Conservation (phyloP, 129 eudicot genomes). For the Tagetes patula region DNA sequence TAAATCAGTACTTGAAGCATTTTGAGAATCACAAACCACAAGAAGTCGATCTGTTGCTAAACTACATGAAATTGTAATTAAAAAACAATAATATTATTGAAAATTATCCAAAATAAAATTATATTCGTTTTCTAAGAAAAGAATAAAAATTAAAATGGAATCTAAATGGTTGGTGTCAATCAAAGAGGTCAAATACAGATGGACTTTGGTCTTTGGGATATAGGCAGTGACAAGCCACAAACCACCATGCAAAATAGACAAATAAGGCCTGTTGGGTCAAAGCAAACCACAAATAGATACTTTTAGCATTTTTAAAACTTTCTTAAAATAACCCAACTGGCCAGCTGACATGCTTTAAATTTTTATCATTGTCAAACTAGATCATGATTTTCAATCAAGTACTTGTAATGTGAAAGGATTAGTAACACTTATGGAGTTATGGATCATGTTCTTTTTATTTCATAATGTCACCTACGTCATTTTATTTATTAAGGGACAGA, state of each 20-base stretch:
- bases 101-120: neutral
- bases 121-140: slow-evolving; percentile 15
- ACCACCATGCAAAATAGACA: slow-evolving; percentile 37
- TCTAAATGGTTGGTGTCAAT: slow-evolving; percentile 19
- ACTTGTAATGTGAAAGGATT: neutral
- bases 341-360: neutral
- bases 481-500: no score
- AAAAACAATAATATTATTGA: neutral
- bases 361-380: no score
- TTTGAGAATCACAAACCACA: neutral
- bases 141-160: slow-evolving; percentile 29
- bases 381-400: neutral
- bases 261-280: slow-evolving; percentile 16
- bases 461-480: no score
- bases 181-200: slow-evolving; percentile 33
- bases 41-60: neutral
- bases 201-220: neutral
- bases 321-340: no score
- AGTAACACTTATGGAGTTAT: neutral
- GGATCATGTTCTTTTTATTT: no score
- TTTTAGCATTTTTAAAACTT: neutral
- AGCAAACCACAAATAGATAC: neutral
- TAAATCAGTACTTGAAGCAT: neutral
- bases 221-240: slow-evolving; percentile 34
- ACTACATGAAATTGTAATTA: neutral